phyloP scores from a whole-genome alignment of 345 rosid species.

The Anacardium occidentale region DNA sequence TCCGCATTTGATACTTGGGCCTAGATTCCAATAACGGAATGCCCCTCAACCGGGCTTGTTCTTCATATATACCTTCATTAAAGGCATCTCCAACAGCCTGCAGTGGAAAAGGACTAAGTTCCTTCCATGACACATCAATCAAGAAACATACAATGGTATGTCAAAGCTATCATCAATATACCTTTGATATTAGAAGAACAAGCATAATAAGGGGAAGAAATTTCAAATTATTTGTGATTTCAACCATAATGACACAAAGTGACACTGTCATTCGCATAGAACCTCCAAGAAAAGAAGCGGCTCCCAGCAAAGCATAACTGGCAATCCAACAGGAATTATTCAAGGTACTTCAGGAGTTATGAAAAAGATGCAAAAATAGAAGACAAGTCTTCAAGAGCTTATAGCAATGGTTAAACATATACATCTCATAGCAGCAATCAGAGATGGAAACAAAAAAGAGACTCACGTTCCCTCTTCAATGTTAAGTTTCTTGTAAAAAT shows the following conservation, averaged over 20 bases:
- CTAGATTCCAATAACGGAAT: conserved; percentile 88
- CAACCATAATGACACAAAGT: conserved; percentile 95
- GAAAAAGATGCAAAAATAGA: background rate
- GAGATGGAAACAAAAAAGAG: conserved; percentile 18
- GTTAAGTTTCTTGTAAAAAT: conserved; percentile 82
- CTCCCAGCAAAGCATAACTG: conserved; percentile 95
- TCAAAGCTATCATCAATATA: conserved; percentile 26
- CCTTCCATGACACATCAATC: conserved; percentile 19
- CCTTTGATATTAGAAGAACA: conserved; percentile 98
- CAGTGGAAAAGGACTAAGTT: conserved; percentile 16
- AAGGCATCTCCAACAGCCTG: conserved; percentile 99
- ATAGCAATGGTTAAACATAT: background rate
- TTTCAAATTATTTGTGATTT: conserved; percentile 90
- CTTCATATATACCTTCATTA: conserved; percentile 93
- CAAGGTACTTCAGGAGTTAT: conserved; percentile 17
- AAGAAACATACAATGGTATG: background rate
- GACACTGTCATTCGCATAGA: conserved; percentile 99
- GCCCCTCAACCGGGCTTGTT: conserved; percentile 74
- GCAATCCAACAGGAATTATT: conserved; percentile 23
- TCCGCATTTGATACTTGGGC: conserved; percentile 84
- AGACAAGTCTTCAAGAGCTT: background rate
- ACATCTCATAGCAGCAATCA: background rate
- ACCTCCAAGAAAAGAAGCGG: conserved; percentile 99
- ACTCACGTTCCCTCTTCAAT: conserved; percentile 99
- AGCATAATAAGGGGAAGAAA: conserved; percentile 95